Base-by-base conservation (phyloP, 83 land plant genomes). In the Isoetes engelmannii region DNA sequence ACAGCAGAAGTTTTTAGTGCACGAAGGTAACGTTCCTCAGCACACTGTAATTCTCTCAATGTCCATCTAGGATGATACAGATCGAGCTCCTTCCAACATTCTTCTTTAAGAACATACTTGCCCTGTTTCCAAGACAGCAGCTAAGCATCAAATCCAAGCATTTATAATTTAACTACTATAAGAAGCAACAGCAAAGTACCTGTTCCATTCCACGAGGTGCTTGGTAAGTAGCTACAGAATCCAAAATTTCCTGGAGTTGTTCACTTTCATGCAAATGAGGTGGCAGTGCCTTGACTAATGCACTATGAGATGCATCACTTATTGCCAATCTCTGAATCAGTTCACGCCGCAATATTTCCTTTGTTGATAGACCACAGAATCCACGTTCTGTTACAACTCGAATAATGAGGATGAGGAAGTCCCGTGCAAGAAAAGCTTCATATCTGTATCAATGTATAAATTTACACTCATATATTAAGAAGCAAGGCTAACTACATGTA, bases 301-400 rank as follows among this genome's bases (percentile, higher is more conserved):
- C 92, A 79, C 99, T 95, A 58, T 81, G 99, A 62, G 99, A 82
- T n/a, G 97, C 90, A 82, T 95, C 91, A 15, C 92, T 88, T 74
- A 82, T 70, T 42, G 89, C 83, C 20, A 95, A 78, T 69, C 79
- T 88, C 65, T 79, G 79, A 15, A 95, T 69, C 71, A 95, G 68
- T 77, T 95, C 99, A 62, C 97, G 79, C 43, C 79, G 80, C 70
- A 92, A 78, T 63, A 84, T 69, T 55, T 88, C 94, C 56, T 56
- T 53, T 37, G 72, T 57, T 44, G 85, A 82, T 15, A 82, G 66
- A 41, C 99, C 99, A 82, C 87, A 91, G 68, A 80, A 86, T 18
- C 89, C 75, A 69, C 99, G 82, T 69, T 94, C 99, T 53, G 81
- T 70, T 17, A 90, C 80, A 48, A 94, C 74, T 47, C 87, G 88